Evolutionary conservation across 495 filamentous ascomycete genomes (phyloP), one percentile per base, ranked within the genome.

Genomic region (Penicillium mononematosum): DNA sequence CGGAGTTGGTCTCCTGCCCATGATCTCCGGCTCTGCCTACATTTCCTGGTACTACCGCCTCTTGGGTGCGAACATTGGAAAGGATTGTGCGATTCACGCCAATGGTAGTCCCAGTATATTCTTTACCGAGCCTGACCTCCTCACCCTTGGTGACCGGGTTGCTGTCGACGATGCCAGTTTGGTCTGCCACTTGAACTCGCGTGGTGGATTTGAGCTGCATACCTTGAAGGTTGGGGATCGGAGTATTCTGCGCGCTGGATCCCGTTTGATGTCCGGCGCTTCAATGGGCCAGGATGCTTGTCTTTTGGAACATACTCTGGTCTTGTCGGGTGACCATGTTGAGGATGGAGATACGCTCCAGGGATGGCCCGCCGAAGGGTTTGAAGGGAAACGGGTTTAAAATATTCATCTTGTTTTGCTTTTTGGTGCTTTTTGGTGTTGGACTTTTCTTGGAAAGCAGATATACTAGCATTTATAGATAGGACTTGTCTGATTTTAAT

Each of bases 41-140:
- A 45, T 70, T 0, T 61, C 63, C 5, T 43, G 70, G 25, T 81
- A 79, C 55, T 80, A 77, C 66, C 70, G 73, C 10, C 62, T 61
- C 16, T 54, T 81, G 4, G 77, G 78, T 8, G 75, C 76, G 3
- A 66, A 53, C 4, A 75, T 79, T 45, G 76, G 78, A 10, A 62
- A 68, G 19, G 71, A 81, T 61, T 77, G 75, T 42, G 74, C 75
- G 8, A 63, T 80, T 16, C 78, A 78, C 44, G 74, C 73, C 16
- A 75, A 74, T 38, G 76, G 77, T 2, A 55, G 52, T 2, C 74
- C 76, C 20, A 75, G 64, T 43, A 58, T 81, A 20, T 58, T 75
- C 36, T 77, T 81, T 45, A 81, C 78, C 2, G 78, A 81, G 63
- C 78, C 78, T 4, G 78, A 80, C 25, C 65, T 80, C 25, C 55